Conservation (phyloP, 2,329 filamentous ascomycete genomes). For the Ophiocordyceps robertsii region DNA sequence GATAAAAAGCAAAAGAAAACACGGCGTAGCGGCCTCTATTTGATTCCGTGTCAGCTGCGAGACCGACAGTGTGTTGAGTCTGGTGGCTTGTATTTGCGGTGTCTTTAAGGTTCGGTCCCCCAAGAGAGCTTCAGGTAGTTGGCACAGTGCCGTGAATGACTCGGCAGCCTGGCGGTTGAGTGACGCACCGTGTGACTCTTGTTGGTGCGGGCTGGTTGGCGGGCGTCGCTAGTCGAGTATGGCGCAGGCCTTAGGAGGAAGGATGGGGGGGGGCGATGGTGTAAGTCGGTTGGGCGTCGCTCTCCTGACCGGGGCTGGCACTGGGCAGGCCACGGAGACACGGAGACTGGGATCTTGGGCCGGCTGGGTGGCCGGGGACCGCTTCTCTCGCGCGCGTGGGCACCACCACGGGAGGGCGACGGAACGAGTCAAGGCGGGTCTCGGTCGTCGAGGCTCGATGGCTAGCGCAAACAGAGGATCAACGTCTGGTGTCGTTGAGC, state of each 20-base stretch:
- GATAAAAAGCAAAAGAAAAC: no score
- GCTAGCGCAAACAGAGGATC: background rate
- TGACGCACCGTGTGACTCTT: slow-evolving; percentile 2
- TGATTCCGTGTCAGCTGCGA: background rate
- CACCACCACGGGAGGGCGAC: background rate
- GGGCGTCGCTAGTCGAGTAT: background rate
- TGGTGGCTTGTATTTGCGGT: background rate
- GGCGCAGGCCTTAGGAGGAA: background rate
- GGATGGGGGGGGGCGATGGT: slow-evolving; percentile 1
- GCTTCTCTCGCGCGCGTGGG: background rate
- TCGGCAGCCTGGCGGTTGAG: background rate
- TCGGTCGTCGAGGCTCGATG: background rate
- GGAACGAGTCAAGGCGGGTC: slow-evolving; percentile 4
- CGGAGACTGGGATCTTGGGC: background rate
- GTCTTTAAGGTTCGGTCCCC: background rate
- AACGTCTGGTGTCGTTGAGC: background rate
- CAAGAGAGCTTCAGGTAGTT: background rate
- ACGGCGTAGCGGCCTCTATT: no score
- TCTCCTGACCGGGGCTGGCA: background rate
- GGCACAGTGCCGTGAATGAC: background rate
- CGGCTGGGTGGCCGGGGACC: background rate
- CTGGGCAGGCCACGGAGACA: background rate
- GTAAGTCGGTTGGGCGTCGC: slow-evolving; percentile 4
- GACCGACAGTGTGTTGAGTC: background rate
- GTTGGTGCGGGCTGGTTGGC: background rate